Evolutionary conservation across 371 early-diverging fungal species (phyloP).

Genomic region (Sporodiniella umbellata): DNA sequence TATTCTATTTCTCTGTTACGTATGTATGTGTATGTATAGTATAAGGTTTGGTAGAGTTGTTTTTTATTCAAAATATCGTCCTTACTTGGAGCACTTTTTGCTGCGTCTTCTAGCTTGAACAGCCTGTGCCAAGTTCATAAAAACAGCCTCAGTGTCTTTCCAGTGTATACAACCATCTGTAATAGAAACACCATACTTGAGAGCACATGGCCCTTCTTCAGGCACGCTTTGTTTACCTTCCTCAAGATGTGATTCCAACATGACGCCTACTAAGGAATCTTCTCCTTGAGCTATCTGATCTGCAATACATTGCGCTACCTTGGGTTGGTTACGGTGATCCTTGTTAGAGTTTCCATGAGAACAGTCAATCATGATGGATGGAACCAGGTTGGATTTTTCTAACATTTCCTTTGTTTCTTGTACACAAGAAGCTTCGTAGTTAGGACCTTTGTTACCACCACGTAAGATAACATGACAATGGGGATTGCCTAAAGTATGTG

Average conservation of each 20-base stretch:
- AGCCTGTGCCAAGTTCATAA: constrained; percentile 69
- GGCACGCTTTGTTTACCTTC: constrained; percentile 82
- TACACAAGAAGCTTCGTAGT: constrained; percentile 68
- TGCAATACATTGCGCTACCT: constrained; percentile 48
- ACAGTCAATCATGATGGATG: constrained; percentile 75
- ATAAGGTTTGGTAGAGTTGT: no score
- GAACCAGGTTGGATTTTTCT: constrained; percentile 47
- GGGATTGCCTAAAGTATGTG: constrained; percentile 78
- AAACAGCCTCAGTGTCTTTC: constrained; percentile 67
- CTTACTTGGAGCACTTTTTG: no score
- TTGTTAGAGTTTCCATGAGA: constrained; percentile 81
- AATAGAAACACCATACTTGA: constrained; percentile 80
- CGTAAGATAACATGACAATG: constrained; percentile 51
- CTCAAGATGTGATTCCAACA: constrained; percentile 88
- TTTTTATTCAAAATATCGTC: no score
- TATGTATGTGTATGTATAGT: no score
- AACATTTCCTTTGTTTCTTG: constrained; percentile 44
- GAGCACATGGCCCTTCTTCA: constrained; percentile 54
- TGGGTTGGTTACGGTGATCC: constrained; percentile 67
- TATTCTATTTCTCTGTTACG: no score
- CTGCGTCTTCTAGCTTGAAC: constrained; percentile 42
- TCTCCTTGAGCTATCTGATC: constrained; percentile 65
- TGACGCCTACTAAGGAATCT: constrained; percentile 75
- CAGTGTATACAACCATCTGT: constrained; percentile 83
- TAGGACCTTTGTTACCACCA: constrained; percentile 81